Evolutionary conservation across 352 stramenopile genomes (phyloP).

Genomic region (Globisporangium parvum): DNA sequence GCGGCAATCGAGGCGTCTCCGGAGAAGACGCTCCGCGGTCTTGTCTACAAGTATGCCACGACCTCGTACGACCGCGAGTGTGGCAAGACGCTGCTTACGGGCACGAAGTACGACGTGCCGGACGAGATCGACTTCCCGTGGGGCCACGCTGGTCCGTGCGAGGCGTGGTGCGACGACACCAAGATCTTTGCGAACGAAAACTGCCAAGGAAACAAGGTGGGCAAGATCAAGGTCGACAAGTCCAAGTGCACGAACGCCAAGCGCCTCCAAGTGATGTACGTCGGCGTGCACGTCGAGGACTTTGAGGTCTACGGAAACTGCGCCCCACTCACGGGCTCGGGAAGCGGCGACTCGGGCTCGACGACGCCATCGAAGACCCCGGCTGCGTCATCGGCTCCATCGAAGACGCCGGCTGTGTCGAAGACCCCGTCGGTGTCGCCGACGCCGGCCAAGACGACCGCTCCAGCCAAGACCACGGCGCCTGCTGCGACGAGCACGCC

Average conservation of each 20-base stretch:
- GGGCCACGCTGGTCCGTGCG: conserved; percentile 15
- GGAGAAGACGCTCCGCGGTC: conserved; percentile 8
- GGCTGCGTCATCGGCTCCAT: no score
- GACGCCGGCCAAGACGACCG: background rate
- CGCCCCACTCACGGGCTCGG: conserved; percentile 3
- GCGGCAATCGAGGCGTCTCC: conserved; percentile 2
- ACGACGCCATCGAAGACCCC: background rate
- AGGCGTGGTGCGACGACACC: conserved; percentile 18
- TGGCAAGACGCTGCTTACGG: conserved; percentile 14
- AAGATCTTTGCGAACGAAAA: conserved; percentile 15
- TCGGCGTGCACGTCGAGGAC: conserved; percentile 12
- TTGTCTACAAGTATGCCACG: conserved; percentile 11
- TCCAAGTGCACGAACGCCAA: conserved; percentile 10
- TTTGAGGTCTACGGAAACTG: conserved; percentile 15
- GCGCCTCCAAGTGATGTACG: conserved; percentile 20
- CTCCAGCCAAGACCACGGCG: no score
- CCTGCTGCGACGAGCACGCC: no score
- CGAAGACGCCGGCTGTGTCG: no score
- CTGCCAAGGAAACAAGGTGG: conserved; percentile 17
- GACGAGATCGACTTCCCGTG: conserved; percentile 20
- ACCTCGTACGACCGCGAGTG: conserved; percentile 11
- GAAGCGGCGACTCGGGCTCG: background rate
- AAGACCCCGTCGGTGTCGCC: background rate
- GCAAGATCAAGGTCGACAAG: conserved; percentile 18
- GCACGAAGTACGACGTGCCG: conserved; percentile 8